Conservation (phyloP, 192 early-diverging fungal species). For the Coemansia sp. region DNA sequence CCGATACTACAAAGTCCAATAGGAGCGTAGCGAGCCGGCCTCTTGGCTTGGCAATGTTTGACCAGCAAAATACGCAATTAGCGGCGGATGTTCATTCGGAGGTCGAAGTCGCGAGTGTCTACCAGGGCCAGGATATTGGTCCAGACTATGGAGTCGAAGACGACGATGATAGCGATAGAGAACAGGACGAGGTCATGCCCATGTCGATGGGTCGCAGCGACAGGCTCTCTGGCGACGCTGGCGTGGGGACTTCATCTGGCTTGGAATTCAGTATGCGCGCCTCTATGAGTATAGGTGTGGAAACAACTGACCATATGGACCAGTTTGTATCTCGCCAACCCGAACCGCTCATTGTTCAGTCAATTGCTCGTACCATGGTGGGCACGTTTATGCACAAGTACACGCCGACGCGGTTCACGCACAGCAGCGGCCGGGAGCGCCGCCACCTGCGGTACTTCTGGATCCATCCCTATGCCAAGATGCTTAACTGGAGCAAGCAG, state of each 20-base stretch:
- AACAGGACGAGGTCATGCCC: slow-evolving; percentile 1
- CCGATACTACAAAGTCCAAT: background rate
- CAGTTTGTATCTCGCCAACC: slow-evolving; percentile 37
- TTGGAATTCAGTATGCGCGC: slow-evolving; percentile 15
- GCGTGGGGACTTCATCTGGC: background rate
- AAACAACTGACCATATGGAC: slow-evolving; percentile 24
- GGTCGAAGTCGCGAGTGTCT: background rate
- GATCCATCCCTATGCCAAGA: slow-evolving; percentile 80
- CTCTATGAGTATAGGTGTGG: slow-evolving; percentile 34
- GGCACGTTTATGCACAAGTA: slow-evolving; percentile 76
- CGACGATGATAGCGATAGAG: background rate
- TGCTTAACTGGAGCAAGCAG: slow-evolving; percentile 72
- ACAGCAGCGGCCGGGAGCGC: slow-evolving; percentile 60
- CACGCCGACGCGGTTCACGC: slow-evolving; percentile 58
- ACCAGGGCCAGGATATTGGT: slow-evolving; percentile 22
- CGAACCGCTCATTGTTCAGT: slow-evolving; percentile 67
- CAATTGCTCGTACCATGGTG: slow-evolving; percentile 79
- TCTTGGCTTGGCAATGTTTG: slow-evolving; percentile 14
- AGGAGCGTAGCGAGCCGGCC: slow-evolving; percentile 5
- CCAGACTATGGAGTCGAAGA: slow-evolving; percentile 15
- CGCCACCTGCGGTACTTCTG: slow-evolving; percentile 75
- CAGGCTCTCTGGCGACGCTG: background rate
- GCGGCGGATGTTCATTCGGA: background rate
- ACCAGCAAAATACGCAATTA: background rate
- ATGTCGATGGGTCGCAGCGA: background rate